These are phyloP conservation scores for Camellia sinensis DNA, from an alignment of 148 eudicot genomes.

Conservation along the genomic window DNA sequence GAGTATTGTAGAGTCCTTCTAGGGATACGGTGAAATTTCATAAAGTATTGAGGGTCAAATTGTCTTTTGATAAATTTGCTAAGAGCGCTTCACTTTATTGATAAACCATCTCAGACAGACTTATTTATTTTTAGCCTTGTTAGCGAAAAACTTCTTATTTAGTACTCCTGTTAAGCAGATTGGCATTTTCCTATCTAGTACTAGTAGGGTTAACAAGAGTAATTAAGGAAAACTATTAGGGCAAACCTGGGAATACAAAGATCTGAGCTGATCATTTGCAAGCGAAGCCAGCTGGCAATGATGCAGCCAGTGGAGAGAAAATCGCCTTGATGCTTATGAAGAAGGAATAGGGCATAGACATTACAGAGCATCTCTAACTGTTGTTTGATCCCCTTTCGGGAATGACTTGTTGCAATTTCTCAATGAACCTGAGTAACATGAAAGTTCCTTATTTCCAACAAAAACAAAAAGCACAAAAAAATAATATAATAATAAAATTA, in stretches of 20 bases:
- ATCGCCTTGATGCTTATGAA: slow-evolving; percentile 88
- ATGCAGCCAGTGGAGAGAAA: slow-evolving; percentile 78
- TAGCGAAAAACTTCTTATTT: too few species aligned
- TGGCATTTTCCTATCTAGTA: too few species aligned
- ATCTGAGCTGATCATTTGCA: slow-evolving; percentile 77
- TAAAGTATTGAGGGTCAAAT: too few species aligned
- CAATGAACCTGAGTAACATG: slow-evolving; percentile 56
- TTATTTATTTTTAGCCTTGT: too few species aligned
- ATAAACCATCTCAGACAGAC: too few species aligned
- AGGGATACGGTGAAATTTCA: too few species aligned
- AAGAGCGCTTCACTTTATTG: too few species aligned
- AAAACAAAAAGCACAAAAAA: neutral
- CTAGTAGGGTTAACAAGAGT: too few species aligned
- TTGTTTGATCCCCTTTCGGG: slow-evolving; percentile 78
- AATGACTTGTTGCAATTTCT: slow-evolving; percentile 61
- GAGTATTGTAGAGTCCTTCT: too few species aligned
- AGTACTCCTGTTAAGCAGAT: too few species aligned
- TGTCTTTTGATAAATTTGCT: too few species aligned
- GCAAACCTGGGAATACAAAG: slow-evolving; percentile 64
- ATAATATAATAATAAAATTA: neutral
- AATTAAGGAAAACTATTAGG: slow-evolving; percentile 1
- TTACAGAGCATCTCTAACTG: slow-evolving; percentile 69
- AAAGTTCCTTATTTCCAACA: neutral
- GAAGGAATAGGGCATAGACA: slow-evolving; percentile 65
- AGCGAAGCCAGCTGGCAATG: slow-evolving; percentile 80